Evolutionary conservation across 2,329 filamentous ascomycete species (phyloP), one percentile per base, ranked within the genome.

Genomic region (Paramyrothecium roridum): DNA sequence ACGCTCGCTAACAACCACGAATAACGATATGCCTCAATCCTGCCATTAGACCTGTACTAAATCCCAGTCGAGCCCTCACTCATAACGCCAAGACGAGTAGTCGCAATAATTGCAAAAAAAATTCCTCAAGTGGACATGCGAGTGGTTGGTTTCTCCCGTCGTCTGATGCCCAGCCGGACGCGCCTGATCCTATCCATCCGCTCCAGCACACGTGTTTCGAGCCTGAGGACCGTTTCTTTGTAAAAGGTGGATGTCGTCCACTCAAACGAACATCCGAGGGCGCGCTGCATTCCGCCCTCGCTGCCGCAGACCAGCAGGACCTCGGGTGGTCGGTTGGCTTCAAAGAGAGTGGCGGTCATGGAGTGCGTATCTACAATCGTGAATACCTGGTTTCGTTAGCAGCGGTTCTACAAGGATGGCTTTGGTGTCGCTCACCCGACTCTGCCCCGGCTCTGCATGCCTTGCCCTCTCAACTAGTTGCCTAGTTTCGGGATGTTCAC

Each of bases 311-410:
- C 64, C 62, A 66, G 65, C 51, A 66, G 60, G 17, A 63, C 63
- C 3, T 56, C 59, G 0, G 64, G 64, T 6, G 64, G 64, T 16
- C 61, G 53, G 22, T 61, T 64, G 2, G 71, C 69, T 43, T 71
- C 62, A 21, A 73, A 73, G 3, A 72, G 56, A 4, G 68, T 73
- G 34, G 68, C 50, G 45, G 66, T 56, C 69, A 73, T 69, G 59
- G 66, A 69, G 56, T 66, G 68, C 1, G 70, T 72, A 37, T 73
- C 71, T 0, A 73, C 67, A 16, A 73, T 65, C 2, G 71, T 73
- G 37, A 73, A 73, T 26, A 71, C 60, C 61, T 67, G 48, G 2
- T 48, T 62, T 26, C 61, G 60, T 50, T 33, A 50, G 48, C 23
- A 19, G 20, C 6, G 20, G 7, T 13, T 13, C 12, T 23, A 23